phyloP scores from a whole-genome alignment of 2,329 filamentous ascomycete species.

The Penicillium psychrosexuale region DNA sequence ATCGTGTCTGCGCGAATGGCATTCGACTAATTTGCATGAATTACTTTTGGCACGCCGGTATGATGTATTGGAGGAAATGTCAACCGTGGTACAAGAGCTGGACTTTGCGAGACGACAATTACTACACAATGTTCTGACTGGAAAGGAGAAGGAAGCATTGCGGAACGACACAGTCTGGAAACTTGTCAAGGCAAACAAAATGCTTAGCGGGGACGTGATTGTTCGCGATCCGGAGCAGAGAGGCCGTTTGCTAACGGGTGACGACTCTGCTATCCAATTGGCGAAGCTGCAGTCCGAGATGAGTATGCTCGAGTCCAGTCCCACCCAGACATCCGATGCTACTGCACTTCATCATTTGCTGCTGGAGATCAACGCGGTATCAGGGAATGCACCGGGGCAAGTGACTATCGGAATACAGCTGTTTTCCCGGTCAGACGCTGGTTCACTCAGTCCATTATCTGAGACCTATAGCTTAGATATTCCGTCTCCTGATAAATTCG shows the following conservation, averaged over 20 bases:
- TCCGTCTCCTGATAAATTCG: conserved; percentile 68
- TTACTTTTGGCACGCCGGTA: conserved; percentile 82
- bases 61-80: conserved; percentile 73
- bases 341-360: conserved; percentile 74
- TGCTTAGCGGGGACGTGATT: conserved; percentile 90
- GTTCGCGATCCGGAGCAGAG: conserved; percentile 82
- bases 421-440: conserved; percentile 66
- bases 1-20: conserved; percentile 95
- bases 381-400: conserved; percentile 70
- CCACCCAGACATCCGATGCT: conserved; percentile 64
- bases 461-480: conserved; percentile 81
- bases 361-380: conserved; percentile 78
- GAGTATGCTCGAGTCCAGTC: conserved; percentile 86
- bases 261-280: conserved; percentile 89
- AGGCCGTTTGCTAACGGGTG: conserved; percentile 81
- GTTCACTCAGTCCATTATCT: conserved; percentile 65
- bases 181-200: conserved; percentile 87
- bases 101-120: conserved; percentile 85
- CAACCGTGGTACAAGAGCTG: conserved; percentile 74
- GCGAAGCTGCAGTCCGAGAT: conserved; percentile 91
- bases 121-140: conserved; percentile 88
- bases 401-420: conserved; percentile 75
- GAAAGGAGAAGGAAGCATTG: conserved; percentile 73
- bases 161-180: conserved; percentile 95
- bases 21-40: conserved; percentile 93